Percentiles rank a stretch among this genome's conserved stretches.
phyloP scores from a whole-genome alignment of 2,329 filamentous ascomycete genomes.

The Aspergillus fischeri region DNA sequence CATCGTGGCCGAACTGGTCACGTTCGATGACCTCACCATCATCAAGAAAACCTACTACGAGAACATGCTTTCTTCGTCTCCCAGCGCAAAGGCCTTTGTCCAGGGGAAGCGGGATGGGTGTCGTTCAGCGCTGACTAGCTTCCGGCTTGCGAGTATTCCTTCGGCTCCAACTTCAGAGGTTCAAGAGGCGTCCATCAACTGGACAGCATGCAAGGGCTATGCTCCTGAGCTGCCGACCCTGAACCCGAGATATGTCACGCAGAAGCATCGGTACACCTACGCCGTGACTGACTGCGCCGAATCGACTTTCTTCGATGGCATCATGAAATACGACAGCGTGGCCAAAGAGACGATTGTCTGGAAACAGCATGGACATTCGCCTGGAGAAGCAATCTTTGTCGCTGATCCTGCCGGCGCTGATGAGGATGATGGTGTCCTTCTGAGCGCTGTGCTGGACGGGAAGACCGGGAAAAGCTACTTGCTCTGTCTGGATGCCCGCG shows the following conservation, averaged over 20 bases:
- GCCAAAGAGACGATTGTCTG: slow-evolving; percentile 41
- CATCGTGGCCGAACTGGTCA: slow-evolving; percentile 62
- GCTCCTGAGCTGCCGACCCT: slow-evolving; percentile 49
- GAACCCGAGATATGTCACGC: slow-evolving; percentile 43
- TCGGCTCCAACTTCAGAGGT: slow-evolving; percentile 4
- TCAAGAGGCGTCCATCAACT: slow-evolving; percentile 22
- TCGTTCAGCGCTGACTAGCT: slow-evolving; percentile 29
- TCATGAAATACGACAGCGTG: slow-evolving; percentile 51
- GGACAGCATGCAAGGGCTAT: slow-evolving; percentile 20
- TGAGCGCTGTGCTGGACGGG: slow-evolving; percentile 53
- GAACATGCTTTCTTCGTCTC: slow-evolving; percentile 56
- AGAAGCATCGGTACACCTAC: slow-evolving; percentile 49
- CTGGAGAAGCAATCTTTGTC: slow-evolving; percentile 54
- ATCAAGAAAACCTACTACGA: slow-evolving; percentile 67
- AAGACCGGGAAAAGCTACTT: slow-evolving; percentile 49
- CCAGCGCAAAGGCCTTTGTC: slow-evolving; percentile 37
- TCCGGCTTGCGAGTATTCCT: slow-evolving; percentile 35
- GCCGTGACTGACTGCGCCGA: slow-evolving; percentile 43
- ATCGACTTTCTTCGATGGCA: slow-evolving; percentile 49
- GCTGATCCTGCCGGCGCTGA: slow-evolving; percentile 20
- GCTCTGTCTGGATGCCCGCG: slow-evolving; percentile 48
- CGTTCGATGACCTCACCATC: slow-evolving; percentile 62
- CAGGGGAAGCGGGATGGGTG: slow-evolving; percentile 31
- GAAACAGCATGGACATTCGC: slow-evolving; percentile 47
- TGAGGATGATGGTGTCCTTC: slow-evolving; percentile 52